Conservation (phyloP, 2,329 filamentous ascomycete species). For the Arthroderma uncinatum region DNA sequence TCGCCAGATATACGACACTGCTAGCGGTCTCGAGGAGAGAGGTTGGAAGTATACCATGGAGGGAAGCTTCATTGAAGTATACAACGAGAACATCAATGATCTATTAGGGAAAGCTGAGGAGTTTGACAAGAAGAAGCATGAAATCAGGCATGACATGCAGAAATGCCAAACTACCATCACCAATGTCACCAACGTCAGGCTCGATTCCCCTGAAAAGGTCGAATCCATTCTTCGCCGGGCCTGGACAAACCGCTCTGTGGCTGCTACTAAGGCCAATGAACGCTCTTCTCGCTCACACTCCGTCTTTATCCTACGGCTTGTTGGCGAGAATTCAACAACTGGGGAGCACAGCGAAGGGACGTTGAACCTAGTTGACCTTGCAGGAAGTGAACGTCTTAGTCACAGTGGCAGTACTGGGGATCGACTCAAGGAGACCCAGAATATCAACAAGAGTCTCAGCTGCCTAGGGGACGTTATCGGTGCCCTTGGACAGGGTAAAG, state of each 20-base stretch:
- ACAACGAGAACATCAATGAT: slow-evolving; percentile 95
- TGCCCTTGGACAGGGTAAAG: slow-evolving; percentile 72
- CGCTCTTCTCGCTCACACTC: slow-evolving; percentile 89
- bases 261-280: slow-evolving; percentile 95
- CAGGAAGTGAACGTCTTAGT: slow-evolving; percentile 81
- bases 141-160: slow-evolving; percentile 74
- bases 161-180: slow-evolving; percentile 73
- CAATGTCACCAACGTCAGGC: slow-evolving; percentile 62
- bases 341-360: slow-evolving; percentile 83
- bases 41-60: slow-evolving; percentile 93
- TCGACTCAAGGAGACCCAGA: slow-evolving; percentile 84
- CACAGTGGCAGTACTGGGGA: slow-evolving; percentile 79
- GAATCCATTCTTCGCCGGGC: slow-evolving; percentile 70
- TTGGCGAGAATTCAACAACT: slow-evolving; percentile 58
- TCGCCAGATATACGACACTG: slow-evolving; percentile 83
- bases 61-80: slow-evolving; percentile 91
- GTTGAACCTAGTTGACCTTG: slow-evolving; percentile 89
- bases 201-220: slow-evolving; percentile 71
- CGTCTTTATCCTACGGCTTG: slow-evolving; percentile 74
- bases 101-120: slow-evolving; percentile 62
- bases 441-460: slow-evolving; percentile 90
- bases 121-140: slow-evolving; percentile 69
- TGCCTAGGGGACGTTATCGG: slow-evolving; percentile 92
- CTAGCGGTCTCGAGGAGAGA: slow-evolving; percentile 71
- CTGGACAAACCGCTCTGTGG: slow-evolving; percentile 76